Percentiles rank a stretch among this genome's conserved stretches.
Evolutionary conservation across 495 filamentous ascomycete species (phyloP).

Genomic region (Barbatosphaeria neglecta): DNA sequence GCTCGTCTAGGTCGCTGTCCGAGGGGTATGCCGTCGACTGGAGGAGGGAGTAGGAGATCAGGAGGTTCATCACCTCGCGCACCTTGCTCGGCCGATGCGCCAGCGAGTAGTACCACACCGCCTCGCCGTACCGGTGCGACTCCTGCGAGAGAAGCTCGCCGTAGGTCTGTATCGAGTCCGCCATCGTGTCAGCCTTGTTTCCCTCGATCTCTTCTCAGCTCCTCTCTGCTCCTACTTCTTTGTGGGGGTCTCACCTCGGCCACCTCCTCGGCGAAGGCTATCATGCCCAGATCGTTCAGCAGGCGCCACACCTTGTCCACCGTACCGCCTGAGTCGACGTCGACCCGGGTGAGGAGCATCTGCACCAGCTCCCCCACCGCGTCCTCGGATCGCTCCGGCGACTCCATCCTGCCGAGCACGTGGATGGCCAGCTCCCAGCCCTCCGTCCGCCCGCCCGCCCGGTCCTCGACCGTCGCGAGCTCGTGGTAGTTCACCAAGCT

Average conservation of each 20-base stretch:
- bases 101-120: slow-evolving; percentile 76
- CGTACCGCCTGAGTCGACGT: slow-evolving; percentile 49
- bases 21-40: slow-evolving; percentile 72
- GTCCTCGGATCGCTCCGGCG: slow-evolving; percentile 49
- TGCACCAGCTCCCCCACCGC: slow-evolving; percentile 43
- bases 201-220: too few relatives aligned
- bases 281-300: slow-evolving; percentile 58
- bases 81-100: slow-evolving; percentile 64
- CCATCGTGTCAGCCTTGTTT: neutral
- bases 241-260: slow-evolving; percentile 52
- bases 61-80: slow-evolving; percentile 67
- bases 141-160: slow-evolving; percentile 56
- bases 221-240: too few relatives aligned
- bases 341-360: slow-evolving; percentile 50
- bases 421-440: slow-evolving; percentile 84
- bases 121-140: slow-evolving; percentile 64
- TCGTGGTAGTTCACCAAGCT: slow-evolving; percentile 34
- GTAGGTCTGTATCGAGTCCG: slow-evolving; percentile 48
- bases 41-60: slow-evolving; percentile 75
- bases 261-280: slow-evolving; percentile 55
- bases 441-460: slow-evolving; percentile 34
- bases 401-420: slow-evolving; percentile 61
- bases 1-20: slow-evolving; percentile 50
- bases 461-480: slow-evolving; percentile 15
- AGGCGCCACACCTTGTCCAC: slow-evolving; percentile 66